A percentile compares a stretch with the other conserved stretches of the same genome.
Evolutionary conservation across 2,329 filamentous ascomycete genomes (phyloP).

Genomic region (Lachnellula willkommii): DNA sequence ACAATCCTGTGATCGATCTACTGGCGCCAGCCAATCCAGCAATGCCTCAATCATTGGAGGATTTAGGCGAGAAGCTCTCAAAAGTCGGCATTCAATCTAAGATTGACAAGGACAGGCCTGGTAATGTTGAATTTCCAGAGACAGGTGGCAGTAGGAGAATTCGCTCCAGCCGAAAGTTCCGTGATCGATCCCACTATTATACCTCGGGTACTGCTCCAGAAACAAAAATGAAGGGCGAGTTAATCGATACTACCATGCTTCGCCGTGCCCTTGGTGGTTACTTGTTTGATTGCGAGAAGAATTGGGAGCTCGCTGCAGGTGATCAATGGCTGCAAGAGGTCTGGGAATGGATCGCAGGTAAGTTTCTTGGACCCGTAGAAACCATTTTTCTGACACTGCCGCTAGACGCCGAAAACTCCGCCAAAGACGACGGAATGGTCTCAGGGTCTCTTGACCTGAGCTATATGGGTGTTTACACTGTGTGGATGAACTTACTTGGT

Average conservation of each 20-base stretch:
- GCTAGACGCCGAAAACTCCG: constrained; percentile 57
- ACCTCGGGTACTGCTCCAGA: constrained; percentile 6
- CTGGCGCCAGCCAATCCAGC: constrained; percentile 8
- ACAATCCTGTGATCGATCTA: constrained; percentile 22
- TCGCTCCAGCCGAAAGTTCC: constrained; percentile 49
- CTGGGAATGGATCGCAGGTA: constrained; percentile 72
- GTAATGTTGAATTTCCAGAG: not conserved
- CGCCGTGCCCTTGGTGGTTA: constrained; percentile 57
- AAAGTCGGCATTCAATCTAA: constrained; percentile 9
- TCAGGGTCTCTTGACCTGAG: constrained; percentile 63
- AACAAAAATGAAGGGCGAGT: constrained; percentile 13
- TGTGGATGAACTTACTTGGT: constrained; percentile 69
- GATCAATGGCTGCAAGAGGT: constrained; percentile 70
- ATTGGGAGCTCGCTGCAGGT: constrained; percentile 62
- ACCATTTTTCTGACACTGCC: not conserved
- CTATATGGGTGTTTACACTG: constrained; percentile 66
- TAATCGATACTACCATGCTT: constrained; percentile 49
- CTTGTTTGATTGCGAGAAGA: constrained; percentile 58
- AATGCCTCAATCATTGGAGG: not conserved
- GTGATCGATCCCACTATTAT: constrained; percentile 48
- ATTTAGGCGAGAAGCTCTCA: constrained; percentile 11
- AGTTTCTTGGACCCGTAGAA: constrained; percentile 25
- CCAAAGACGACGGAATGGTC: constrained; percentile 65
- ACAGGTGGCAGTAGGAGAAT: constrained; percentile 2
- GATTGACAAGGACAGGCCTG: not conserved